Conservation (phyloP, 2,329 filamentous ascomycete species). For the Aspergillus sergii region DNA sequence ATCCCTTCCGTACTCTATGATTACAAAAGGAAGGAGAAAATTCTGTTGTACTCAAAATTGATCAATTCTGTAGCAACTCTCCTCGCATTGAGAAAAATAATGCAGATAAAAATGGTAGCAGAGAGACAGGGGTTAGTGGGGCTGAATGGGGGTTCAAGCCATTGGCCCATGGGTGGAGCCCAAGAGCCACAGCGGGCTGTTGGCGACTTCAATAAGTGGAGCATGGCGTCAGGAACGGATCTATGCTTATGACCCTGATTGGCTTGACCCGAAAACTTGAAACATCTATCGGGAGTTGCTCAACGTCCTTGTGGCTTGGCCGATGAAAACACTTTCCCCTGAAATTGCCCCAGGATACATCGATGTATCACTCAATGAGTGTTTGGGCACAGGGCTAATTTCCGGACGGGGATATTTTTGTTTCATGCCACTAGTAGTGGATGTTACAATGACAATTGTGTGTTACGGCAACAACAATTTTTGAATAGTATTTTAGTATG, state of each 20-base stretch:
- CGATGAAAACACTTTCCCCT: constrained; percentile 4
- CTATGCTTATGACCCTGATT: constrained; percentile 2
- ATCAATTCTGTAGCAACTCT: background rate
- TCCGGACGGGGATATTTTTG: background rate
- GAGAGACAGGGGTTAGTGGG: constrained; percentile 22
- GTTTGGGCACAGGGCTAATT: background rate
- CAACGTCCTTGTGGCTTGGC: constrained; percentile 22
- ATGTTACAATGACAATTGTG: constrained; percentile 1
- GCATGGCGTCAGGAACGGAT: constrained; percentile 22
- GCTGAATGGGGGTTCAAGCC: background rate
- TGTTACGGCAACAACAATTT: background rate
- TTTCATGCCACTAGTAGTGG: background rate
- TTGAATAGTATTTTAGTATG: no score
- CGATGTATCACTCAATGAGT: background rate
- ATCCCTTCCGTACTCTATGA: background rate
- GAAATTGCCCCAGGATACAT: constrained; percentile 7
- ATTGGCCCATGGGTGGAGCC: constrained; percentile 15
- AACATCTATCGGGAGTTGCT: constrained; percentile 21
- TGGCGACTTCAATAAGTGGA: constrained; percentile 12
- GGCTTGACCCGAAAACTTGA: constrained; percentile 14
- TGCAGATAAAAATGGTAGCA: constrained; percentile 17
- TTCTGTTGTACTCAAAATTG: background rate
- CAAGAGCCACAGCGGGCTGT: constrained; percentile 19
- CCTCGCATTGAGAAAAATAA: background rate
- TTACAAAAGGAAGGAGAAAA: background rate